Conservation (phyloP, 192 early-diverging fungal genomes). For the Mortierella antarctica region DNA sequence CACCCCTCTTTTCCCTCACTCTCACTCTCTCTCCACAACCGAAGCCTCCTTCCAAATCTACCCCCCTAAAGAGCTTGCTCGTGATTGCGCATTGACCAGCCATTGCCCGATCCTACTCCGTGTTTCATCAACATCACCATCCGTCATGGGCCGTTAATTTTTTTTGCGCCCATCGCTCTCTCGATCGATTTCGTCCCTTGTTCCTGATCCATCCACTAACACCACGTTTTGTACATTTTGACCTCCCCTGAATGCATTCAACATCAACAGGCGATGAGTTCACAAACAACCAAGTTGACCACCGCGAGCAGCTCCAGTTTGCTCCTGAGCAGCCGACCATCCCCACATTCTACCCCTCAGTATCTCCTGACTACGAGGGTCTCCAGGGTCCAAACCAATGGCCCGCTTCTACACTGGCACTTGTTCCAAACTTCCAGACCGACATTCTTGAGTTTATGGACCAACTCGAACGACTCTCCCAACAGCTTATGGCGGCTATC, state of each 20-base stretch:
- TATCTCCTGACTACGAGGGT: slow-evolving; percentile 56
- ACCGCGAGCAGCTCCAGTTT: slow-evolving; percentile 69
- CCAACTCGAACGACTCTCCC: slow-evolving; percentile 56
- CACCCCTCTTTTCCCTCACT: not conserved
- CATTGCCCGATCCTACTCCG: not conserved
- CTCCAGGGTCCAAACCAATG: slow-evolving; percentile 72
- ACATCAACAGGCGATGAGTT: slow-evolving; percentile 57
- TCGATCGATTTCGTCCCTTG: not conserved
- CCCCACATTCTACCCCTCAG: slow-evolving; percentile 13
- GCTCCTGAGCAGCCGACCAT: slow-evolving; percentile 55
- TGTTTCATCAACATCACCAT: not conserved
- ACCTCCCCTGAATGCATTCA: not conserved
- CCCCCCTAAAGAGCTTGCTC: not conserved
- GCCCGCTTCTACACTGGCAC: slow-evolving; percentile 49
- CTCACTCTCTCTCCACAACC: not conserved
- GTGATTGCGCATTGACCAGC: not conserved
- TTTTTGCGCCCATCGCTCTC: not conserved
- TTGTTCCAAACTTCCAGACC: slow-evolving; percentile 58
- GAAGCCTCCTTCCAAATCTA: not conserved
- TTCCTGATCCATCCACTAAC: no score
- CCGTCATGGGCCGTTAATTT: not conserved
- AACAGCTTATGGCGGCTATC: slow-evolving; percentile 57
- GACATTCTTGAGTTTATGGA: slow-evolving; percentile 51
- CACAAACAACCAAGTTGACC: slow-evolving; percentile 59
- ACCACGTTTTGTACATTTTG: not conserved